These are phyloP conservation scores for Backusella luteola DNA, from an alignment of 192 early-diverging fungal species.

Conservation along the genomic window DNA sequence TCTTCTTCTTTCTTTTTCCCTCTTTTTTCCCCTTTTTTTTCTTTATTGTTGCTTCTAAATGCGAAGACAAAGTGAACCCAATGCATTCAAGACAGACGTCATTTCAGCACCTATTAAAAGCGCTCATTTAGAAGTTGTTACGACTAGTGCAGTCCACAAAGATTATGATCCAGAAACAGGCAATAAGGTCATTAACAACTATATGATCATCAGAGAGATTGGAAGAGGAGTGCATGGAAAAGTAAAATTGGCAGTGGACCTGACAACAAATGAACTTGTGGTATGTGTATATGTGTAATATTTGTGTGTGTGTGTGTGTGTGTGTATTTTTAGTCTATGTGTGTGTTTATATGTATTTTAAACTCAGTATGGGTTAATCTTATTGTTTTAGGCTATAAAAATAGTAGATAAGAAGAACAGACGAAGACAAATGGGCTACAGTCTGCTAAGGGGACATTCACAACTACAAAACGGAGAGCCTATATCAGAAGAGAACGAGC, in stretches of 20 bases:
- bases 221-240: slow-evolving; percentile 96
- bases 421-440: slow-evolving; percentile 40
- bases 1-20: background rate
- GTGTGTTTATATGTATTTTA: background rate
- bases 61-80: slow-evolving; percentile 4
- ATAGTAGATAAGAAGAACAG: slow-evolving; percentile 67
- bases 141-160: slow-evolving; percentile 63
- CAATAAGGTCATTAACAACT: slow-evolving; percentile 95
- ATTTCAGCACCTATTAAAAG: background rate
- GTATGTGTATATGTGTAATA: slow-evolving; percentile 32
- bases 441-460: slow-evolving; percentile 23
- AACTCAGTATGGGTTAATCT: background rate
- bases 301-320: background rate
- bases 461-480: slow-evolving; percentile 21
- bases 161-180: slow-evolving; percentile 85
- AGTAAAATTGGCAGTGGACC: slow-evolving; percentile 87
- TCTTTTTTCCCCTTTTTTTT: background rate
- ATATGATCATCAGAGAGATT: slow-evolving; percentile 87
- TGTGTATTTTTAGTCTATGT: too few relatives aligned
- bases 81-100: background rate
- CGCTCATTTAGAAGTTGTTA: slow-evolving; percentile 12
- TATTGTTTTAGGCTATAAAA: slow-evolving; percentile 58
- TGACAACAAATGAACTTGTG: slow-evolving; percentile 72
- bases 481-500: slow-evolving; percentile 49
- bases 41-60: background rate